phyloP scores from a whole-genome alignment of 805 yeast genomes.

The Metschnikowia lunata region DNA sequence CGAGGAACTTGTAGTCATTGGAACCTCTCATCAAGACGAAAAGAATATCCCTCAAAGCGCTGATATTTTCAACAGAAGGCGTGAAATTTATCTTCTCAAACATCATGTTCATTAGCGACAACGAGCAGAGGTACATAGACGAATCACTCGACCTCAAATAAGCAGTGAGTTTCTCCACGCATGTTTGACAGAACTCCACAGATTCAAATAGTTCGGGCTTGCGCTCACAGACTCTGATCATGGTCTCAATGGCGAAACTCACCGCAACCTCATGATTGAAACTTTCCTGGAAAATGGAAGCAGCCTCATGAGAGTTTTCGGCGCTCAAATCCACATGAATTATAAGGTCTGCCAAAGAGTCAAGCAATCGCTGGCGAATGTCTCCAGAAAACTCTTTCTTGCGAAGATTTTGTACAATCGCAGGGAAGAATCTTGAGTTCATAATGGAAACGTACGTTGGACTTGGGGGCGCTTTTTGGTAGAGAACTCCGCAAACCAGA shows the following conservation, averaged over 20 bases:
- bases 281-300: conserved; percentile 20
- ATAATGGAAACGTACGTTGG: conserved; percentile 4
- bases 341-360: conserved; percentile 22
- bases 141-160: conserved; percentile 29
- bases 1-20: conserved; percentile 10
- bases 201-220: conserved; percentile 13
- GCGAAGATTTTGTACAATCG: conserved; percentile 12
- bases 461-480: conserved; percentile 6
- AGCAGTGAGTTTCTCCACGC: conserved; percentile 18
- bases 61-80: conserved; percentile 1
- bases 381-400: conserved; percentile 28
- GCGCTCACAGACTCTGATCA: conserved; percentile 17
- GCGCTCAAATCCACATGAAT: conserved; percentile 8
- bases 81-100: conserved; percentile 3
- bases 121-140: conserved; percentile 20
- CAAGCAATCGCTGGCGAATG: conserved; percentile 24
- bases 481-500: conserved; percentile 19
- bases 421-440: conserved; percentile 15
- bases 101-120: conserved; percentile 17
- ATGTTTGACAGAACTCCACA: conserved; percentile 13
- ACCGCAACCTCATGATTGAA: conserved; percentile 26
- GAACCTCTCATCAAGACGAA: conserved; percentile 9
- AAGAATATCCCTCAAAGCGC: conserved; percentile 4
- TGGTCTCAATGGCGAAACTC: conserved; percentile 23
- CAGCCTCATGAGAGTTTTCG: conserved; percentile 8